Evolutionary conservation across 352 stramenopile genomes (phyloP).

Genomic region (Pythium volutum): DNA sequence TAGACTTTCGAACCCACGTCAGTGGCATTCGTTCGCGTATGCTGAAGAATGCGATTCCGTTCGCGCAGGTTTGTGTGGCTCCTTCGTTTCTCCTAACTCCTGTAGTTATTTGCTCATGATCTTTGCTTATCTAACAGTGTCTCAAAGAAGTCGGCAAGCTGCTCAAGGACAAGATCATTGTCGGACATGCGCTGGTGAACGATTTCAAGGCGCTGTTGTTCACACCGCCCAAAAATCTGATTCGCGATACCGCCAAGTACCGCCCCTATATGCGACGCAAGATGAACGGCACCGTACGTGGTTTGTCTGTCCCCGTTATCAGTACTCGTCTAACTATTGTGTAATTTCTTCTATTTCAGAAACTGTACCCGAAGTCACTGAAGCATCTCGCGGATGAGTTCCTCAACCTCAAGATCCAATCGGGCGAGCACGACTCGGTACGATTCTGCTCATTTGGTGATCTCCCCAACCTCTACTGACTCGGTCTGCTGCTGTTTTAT

Average conservation of each 20-base stretch:
- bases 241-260: constrained; percentile 83
- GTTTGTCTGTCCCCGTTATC: not conserved
- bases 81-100: no score
- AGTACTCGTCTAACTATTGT: not conserved
- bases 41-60: constrained; percentile 74
- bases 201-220: constrained; percentile 89
- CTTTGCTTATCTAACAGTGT: constrained; percentile 36
- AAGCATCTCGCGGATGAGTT: constrained; percentile 75
- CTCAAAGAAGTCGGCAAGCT: constrained; percentile 81
- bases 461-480: not conserved
- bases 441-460: not conserved
- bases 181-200: constrained; percentile 82
- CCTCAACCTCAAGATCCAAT: constrained; percentile 64
- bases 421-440: constrained; percentile 87
- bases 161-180: constrained; percentile 76
- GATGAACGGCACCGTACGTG: constrained; percentile 70
- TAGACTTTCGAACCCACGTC: constrained; percentile 83
- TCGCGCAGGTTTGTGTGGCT: constrained; percentile 37
- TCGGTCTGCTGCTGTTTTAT: not conserved
- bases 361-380: constrained; percentile 82
- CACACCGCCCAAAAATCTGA: constrained; percentile 69
- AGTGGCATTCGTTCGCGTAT: constrained; percentile 74
- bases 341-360: constrained; percentile 31
- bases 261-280: constrained; percentile 85
- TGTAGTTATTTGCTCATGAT: no score